These are phyloP conservation scores for Magnaporthiopsis incrustans DNA, from an alignment of 2,329 filamentous ascomycete species.

Conservation along the genomic window DNA sequence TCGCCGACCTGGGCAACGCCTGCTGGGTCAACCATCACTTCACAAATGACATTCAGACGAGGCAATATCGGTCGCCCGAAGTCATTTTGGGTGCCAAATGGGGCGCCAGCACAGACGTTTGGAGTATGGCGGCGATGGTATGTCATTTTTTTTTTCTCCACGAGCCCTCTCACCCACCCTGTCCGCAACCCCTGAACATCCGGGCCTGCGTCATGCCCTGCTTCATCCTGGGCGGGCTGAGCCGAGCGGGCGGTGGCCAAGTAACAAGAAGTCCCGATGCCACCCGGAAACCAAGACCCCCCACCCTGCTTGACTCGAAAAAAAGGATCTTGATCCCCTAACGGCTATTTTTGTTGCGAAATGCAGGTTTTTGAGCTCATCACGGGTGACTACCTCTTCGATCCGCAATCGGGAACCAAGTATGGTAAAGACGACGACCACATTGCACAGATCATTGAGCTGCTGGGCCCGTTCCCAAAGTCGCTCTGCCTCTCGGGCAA, in stretches of 20 bases:
- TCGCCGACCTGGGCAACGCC: conserved; percentile 94
- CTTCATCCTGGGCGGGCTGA: neutral
- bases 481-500: conserved; percentile 86
- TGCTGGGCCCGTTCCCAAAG: conserved; percentile 89
- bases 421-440: conserved; percentile 99
- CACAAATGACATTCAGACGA: conserved; percentile 97
- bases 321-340: conserved; percentile 3
- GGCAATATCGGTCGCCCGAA: conserved; percentile 94
- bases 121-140: conserved; percentile 99
- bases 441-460: conserved; percentile 96
- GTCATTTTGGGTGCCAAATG: conserved; percentile 95
- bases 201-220: neutral
- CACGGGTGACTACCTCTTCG: conserved; percentile 96
- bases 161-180: neutral
- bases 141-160: conserved; percentile 3
- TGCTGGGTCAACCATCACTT: conserved; percentile 99
- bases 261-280: neutral
- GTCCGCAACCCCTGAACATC: neutral
- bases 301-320: neutral
- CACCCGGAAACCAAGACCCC: no score
- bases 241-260: neutral
- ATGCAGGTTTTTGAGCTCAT: conserved; percentile 92
- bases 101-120: conserved; percentile 98
- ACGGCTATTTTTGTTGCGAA: neutral
- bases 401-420: conserved; percentile 95